Conservation (phyloP, 2,329 filamentous ascomycete genomes). For the Fusarium piperis region DNA sequence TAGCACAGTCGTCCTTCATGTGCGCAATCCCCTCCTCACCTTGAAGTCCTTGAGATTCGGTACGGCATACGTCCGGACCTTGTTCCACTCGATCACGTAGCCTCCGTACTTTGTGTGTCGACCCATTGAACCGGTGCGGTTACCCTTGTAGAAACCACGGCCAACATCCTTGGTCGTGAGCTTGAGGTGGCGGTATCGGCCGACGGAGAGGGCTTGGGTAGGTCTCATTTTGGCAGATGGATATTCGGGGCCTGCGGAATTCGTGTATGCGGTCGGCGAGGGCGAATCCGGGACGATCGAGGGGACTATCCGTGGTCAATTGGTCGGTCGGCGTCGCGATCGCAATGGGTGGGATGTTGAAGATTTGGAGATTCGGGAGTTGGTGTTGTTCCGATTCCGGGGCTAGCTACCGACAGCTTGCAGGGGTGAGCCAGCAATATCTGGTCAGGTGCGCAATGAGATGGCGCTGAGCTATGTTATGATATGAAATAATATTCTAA, state of each 20-base stretch:
- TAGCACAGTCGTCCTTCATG: constrained; percentile 8
- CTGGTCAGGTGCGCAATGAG: background rate
- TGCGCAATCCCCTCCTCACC: constrained; percentile 57
- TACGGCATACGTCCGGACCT: constrained; percentile 90
- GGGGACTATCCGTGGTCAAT: constrained; percentile 19
- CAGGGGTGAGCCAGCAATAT: constrained; percentile 21
- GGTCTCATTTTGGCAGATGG: constrained; percentile 66
- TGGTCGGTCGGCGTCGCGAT: constrained; percentile 2
- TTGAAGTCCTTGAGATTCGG: constrained; percentile 77
- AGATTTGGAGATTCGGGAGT: constrained; percentile 33
- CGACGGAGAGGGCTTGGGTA: constrained; percentile 71
- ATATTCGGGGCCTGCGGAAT: background rate
- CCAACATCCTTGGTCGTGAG: constrained; percentile 94
- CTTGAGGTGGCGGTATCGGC: constrained; percentile 76
- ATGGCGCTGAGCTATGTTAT: background rate
- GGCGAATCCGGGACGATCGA: constrained; percentile 6
- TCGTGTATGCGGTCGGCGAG: background rate
- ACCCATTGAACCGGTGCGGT: constrained; percentile 87
- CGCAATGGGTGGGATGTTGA: constrained; percentile 27
- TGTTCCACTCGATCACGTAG: constrained; percentile 84
- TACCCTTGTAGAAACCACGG: constrained; percentile 98
- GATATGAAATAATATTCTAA: background rate
- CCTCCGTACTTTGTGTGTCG: constrained; percentile 83
- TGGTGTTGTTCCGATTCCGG: constrained; percentile 47
- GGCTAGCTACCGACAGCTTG: constrained; percentile 18